Evolutionary conservation across 805 yeast genomes (phyloP).

Genomic region (Kuraishia cidri): DNA sequence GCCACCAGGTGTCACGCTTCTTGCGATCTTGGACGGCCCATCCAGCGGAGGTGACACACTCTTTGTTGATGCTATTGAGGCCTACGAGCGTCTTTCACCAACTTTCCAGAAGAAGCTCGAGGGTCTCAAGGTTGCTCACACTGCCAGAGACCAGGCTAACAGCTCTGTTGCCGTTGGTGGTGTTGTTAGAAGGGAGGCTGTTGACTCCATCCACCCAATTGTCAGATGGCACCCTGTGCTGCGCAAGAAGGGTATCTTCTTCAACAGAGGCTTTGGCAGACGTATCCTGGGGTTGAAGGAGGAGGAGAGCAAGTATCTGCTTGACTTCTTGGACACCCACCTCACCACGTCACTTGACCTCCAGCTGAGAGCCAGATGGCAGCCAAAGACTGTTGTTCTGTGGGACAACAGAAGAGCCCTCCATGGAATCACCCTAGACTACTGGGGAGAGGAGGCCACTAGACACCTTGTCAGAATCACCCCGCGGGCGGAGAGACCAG

Average conservation of each 20-base stretch:
- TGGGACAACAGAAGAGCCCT: slow-evolving; percentile 74
- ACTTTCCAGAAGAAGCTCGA: slow-evolving; percentile 46
- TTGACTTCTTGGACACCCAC: slow-evolving; percentile 47
- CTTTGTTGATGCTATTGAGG: slow-evolving; percentile 62
- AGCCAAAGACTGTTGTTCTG: slow-evolving; percentile 57
- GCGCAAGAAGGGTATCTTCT: slow-evolving; percentile 46
- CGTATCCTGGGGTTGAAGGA: slow-evolving; percentile 63
- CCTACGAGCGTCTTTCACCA: slow-evolving; percentile 64
- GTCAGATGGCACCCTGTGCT: slow-evolving; percentile 70
- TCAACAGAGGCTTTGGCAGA: slow-evolving; percentile 55
- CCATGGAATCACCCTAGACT: slow-evolving; percentile 63
- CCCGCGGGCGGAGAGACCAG: slow-evolving; percentile 5
- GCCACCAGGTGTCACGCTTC: slow-evolving; percentile 47
- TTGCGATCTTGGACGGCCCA: slow-evolving; percentile 35
- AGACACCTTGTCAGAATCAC: slow-evolving; percentile 7
- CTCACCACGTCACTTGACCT: slow-evolving; percentile 45
- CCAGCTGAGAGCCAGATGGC: slow-evolving; percentile 66
- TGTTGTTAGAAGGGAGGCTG: slow-evolving; percentile 55
- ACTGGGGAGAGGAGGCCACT: slow-evolving; percentile 55
- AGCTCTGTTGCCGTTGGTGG: slow-evolving; percentile 49
- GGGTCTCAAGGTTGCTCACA: slow-evolving; percentile 59
- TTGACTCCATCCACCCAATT: slow-evolving; percentile 58
- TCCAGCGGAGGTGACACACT: slow-evolving; percentile 58
- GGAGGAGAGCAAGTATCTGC: slow-evolving; percentile 57
- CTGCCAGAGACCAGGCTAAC: slow-evolving; percentile 62